These are phyloP conservation scores for Saccharomyces eubayanus DNA, from an alignment of 805 yeast genomes.

Conservation along the genomic window DNA sequence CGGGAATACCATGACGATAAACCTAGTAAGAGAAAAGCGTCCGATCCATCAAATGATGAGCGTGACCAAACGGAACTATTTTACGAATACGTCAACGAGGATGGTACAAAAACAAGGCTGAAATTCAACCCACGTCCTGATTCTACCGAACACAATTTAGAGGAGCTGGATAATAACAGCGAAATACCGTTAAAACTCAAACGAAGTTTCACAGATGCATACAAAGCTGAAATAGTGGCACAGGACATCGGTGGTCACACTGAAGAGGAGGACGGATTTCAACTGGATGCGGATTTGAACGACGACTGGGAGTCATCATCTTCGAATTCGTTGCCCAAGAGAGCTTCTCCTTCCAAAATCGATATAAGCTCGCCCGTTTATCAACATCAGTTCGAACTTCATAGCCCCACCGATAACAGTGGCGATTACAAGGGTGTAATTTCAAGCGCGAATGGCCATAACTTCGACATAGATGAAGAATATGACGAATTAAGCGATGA, in stretches of 20 bases:
- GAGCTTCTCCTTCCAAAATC: constrained; percentile 11
- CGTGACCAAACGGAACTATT: constrained; percentile 27
- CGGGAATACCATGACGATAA: constrained; percentile 35
- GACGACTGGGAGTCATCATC: constrained; percentile 7
- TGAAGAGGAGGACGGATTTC: constrained; percentile 25
- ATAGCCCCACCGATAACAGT: constrained; percentile 24
- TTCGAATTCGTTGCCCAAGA: constrained; percentile 5
- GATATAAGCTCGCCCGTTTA: constrained; percentile 20
- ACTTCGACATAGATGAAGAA: constrained; percentile 11
- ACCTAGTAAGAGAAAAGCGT: constrained; percentile 1
- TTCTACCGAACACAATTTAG: constrained; percentile 5
- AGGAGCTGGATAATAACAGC: constrained; percentile 17
- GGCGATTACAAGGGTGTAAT: constrained; percentile 14
- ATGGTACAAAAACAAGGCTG: constrained; percentile 28
- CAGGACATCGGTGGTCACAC: constrained; percentile 9
- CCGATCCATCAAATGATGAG: constrained; percentile 9
- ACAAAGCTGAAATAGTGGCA: constrained; percentile 3
- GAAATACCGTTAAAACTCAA: not conserved
- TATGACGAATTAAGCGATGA: constrained; percentile 3
- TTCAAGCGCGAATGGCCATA: constrained; percentile 9
- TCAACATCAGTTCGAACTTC: constrained; percentile 41
- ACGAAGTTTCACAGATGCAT: constrained; percentile 3
- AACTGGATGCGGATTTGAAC: constrained; percentile 10
- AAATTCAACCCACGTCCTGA: constrained; percentile 33
- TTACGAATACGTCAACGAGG: constrained; percentile 31